phyloP scores from a whole-genome alignment of 2,329 filamentous ascomycete genomes.

The Pseudogymnoascus sp. region DNA sequence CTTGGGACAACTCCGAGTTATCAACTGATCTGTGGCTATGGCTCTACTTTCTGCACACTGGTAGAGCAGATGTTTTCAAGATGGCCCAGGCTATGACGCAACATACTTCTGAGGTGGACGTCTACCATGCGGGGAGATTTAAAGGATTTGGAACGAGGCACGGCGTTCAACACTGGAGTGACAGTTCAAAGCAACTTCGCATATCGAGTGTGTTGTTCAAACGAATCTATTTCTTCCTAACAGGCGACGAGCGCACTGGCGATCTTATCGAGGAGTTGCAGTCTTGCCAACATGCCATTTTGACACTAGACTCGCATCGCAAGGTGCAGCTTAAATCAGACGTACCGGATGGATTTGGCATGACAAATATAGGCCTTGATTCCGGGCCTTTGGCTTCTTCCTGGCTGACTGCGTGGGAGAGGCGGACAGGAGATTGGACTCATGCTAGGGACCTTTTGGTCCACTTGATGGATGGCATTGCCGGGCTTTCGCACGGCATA shows the following conservation, averaged over 20 bases:
- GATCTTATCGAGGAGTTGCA: constrained; percentile 43
- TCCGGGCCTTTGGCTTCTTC: constrained; percentile 5
- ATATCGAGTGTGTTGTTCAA: constrained; percentile 50
- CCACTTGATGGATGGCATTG: not conserved
- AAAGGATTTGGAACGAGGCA: constrained; percentile 56
- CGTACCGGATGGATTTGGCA: not conserved
- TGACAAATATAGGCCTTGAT: constrained; percentile 10
- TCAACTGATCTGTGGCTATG: constrained; percentile 57
- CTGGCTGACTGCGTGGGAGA: constrained; percentile 9
- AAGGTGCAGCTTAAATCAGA: constrained; percentile 5
- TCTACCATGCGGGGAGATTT: constrained; percentile 52
- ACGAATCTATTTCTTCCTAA: constrained; percentile 28
- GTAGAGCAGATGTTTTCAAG: constrained; percentile 48
- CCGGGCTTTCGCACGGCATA: not conserved
- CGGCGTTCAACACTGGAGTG: constrained; percentile 54
- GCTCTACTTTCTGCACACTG: constrained; percentile 54
- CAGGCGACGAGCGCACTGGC: constrained; percentile 38
- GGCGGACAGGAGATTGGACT: constrained; percentile 7
- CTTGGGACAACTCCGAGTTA: constrained; percentile 59
- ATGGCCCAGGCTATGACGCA: constrained; percentile 52
- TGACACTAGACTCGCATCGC: constrained; percentile 8
- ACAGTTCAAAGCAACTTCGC: constrained; percentile 55
- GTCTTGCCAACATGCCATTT: not conserved
- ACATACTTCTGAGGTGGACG: constrained; percentile 55
- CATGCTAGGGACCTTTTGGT: not conserved